Evolutionary conservation across 371 early-diverging fungal genomes (phyloP), one percentile per base, ranked within the genome.

Genomic region (Lichtheimia ramosa): DNA sequence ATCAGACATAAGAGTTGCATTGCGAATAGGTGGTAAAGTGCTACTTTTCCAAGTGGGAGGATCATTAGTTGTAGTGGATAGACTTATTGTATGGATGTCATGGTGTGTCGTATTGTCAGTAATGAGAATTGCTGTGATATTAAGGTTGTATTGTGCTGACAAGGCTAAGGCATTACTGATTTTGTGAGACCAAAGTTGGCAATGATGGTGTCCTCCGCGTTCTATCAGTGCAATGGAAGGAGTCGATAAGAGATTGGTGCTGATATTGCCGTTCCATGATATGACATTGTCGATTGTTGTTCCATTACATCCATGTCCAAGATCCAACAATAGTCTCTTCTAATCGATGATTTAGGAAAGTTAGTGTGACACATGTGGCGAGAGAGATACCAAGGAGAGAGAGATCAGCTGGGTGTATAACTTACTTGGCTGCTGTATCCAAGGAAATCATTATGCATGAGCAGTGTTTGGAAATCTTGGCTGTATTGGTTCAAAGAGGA

Each of bases 381-480:
- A 14, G 16, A 16, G 18, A 48, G 21, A 13, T 4, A 49, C 24
- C 16, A 50, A 16, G 23, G 13, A 50, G 21, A n/a, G n/a, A n/a
- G 23, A 39, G 34, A 34, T 34, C 34, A 34, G 34, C 34, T 34
- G 34, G 34, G 34, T 6, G 10, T 34, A 34, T n/a, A 34, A 8
- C 34, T 53, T 61, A 65, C 68, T 58, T 74, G 60, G 48, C 69
- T 66, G 48, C 69, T 66, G 48, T 71, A 50, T 13, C 69, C 71
- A 58, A 60, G 69, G 10, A 43, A 24, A 43, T 76, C 76, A 50
- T 63, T 62, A 39, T 64, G 48, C 34, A 34, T 8, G n/a, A 8
- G 8, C 34, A 7, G 73, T 20, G 69, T 71, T 48, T 76, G 77
- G 28, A 76, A 76, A 43, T 71, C 77, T 59, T 68, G 77, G 21